phyloP scores from a whole-genome alignment of 805 yeast genomes.

The Ogataea polymorpha region DNA sequence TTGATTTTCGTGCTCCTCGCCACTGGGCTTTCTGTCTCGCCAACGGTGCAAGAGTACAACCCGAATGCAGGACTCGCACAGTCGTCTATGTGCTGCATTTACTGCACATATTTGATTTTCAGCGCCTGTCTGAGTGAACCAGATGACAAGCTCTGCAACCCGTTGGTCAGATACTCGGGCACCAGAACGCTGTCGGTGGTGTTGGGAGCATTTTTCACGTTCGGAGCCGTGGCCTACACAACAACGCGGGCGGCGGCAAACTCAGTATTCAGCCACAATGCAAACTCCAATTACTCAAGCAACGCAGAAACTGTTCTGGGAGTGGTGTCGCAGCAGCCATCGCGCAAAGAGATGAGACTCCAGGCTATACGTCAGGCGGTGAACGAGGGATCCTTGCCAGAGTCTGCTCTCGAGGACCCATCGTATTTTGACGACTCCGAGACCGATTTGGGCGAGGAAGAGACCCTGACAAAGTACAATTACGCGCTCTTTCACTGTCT shows the following conservation, averaged over 20 bases:
- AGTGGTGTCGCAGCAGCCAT: slow-evolving; percentile 47
- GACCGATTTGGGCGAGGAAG: slow-evolving; percentile 55
- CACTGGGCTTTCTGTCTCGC: slow-evolving; percentile 71
- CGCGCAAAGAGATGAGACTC: slow-evolving; percentile 68
- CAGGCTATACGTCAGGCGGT: slow-evolving; percentile 92
- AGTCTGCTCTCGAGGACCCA: slow-evolving; percentile 78
- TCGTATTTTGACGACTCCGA: slow-evolving; percentile 50
- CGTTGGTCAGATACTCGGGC: slow-evolving; percentile 82
- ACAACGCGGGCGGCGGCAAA: slow-evolving; percentile 95
- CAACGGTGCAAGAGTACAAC: slow-evolving; percentile 83
- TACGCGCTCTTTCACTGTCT: slow-evolving; percentile 86
- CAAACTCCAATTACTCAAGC: slow-evolving; percentile 18
- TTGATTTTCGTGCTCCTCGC: slow-evolving; percentile 60
- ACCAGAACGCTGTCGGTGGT: slow-evolving; percentile 87
- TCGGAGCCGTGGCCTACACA: slow-evolving; percentile 93
- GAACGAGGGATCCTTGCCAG: slow-evolving; percentile 93
- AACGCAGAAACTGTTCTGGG: slow-evolving; percentile 41
- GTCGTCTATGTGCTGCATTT: slow-evolving; percentile 90
- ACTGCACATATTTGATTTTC: slow-evolving; percentile 86
- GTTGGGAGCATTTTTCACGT: slow-evolving; percentile 89
- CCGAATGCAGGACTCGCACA: slow-evolving; percentile 97
- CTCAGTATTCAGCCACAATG: slow-evolving; percentile 52
- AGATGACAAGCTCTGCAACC: slow-evolving; percentile 89
- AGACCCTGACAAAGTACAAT: slow-evolving; percentile 68
- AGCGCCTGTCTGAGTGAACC: slow-evolving; percentile 96